Conservation (phyloP, 148 eudicot genomes). For the Cornus suecica region DNA sequence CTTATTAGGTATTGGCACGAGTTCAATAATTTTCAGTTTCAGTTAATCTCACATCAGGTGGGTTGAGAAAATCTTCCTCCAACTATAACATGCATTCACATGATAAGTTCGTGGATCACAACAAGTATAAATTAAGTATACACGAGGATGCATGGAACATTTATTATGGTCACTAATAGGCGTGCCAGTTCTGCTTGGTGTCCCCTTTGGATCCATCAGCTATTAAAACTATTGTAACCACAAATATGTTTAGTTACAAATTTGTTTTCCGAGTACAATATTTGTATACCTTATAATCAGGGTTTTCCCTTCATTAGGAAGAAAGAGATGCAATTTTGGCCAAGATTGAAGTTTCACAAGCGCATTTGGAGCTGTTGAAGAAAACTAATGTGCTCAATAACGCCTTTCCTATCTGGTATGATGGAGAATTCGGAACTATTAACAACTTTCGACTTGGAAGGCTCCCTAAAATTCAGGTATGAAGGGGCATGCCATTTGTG, state of each 20-base stretch:
- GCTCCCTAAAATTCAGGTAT: conserved; percentile 88
- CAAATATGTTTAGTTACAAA: not conserved
- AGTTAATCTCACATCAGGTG: conserved; percentile 94
- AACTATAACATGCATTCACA: not conserved
- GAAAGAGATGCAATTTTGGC: conserved; percentile 93
- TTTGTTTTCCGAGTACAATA: not conserved
- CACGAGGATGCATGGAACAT: not conserved
- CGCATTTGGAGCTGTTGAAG: conserved; percentile 88
- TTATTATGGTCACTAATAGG: not conserved
- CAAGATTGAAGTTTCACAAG: conserved; percentile 97
- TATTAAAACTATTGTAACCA: not conserved
- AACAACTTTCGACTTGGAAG: conserved; percentile 97
- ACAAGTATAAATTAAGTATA: not conserved
- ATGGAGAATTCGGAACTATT: conserved; percentile 95
- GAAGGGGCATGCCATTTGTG: not conserved
- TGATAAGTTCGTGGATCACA: not conserved
- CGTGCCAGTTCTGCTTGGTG: not conserved
- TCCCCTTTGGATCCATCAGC: not conserved
- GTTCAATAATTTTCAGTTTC: conserved; percentile 96
- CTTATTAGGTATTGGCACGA: conserved; percentile 88
- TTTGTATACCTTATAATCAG: not conserved
- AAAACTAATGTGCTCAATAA: conserved; percentile 89
- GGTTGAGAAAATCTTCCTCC: not conserved
- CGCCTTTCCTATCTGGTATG: conserved; percentile 90
- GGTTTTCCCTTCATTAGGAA: conserved; percentile 46